Evolutionary conservation across 495 filamentous ascomycete genomes (phyloP), one percentile per base, ranked within the genome.

Genomic region (Xylaria palmicola): DNA sequence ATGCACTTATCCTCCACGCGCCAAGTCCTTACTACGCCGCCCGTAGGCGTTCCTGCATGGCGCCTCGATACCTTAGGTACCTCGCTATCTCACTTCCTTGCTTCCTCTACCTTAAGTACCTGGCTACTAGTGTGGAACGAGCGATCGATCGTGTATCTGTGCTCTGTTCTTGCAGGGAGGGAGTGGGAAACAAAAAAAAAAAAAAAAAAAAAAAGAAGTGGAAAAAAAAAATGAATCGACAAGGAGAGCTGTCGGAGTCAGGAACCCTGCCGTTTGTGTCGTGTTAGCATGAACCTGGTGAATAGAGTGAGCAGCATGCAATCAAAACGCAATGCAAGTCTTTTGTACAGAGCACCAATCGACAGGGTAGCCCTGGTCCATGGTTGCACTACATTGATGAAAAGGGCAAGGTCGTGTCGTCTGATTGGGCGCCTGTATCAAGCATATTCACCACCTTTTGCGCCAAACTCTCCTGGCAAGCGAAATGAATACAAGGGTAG

Each of bases 1-100:
- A 61, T 61, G 59, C 40, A 55, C 45, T 36, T 45, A 54, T 55
- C 26, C 50, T 43, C 59, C 58, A 45, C 59, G 24, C 53, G 50
- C 58, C 48, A 60, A 60, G 58, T n/a, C 34, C 34, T 41, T 40
- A 17, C 29, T 47, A 47, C 29, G 26, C n/a, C 44, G 56, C 45
- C 32, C 24, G 37, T 19, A 17, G 39, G 17, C 32, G 45, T 50
- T 50, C 24, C 36, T 59, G 45, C 45, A 59, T 56, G 52, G 13
- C 17, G 36, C 22, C 22, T 17, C n/a, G 29, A n/a, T 51, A 29
- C 30, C 44, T 34, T 17, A n/a, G n/a, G n/a, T n/a, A n/a, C n/a
- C n/a, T n/a, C n/a, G n/a, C n/a, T n/a, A n/a, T n/a, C n/a, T n/a
- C n/a, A n/a, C n/a, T n/a, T n/a, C n/a, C n/a, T n/a, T n/a, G n/a